Conservation (phyloP, 495 filamentous ascomycete genomes). For the Thozetella sp. region DNA sequence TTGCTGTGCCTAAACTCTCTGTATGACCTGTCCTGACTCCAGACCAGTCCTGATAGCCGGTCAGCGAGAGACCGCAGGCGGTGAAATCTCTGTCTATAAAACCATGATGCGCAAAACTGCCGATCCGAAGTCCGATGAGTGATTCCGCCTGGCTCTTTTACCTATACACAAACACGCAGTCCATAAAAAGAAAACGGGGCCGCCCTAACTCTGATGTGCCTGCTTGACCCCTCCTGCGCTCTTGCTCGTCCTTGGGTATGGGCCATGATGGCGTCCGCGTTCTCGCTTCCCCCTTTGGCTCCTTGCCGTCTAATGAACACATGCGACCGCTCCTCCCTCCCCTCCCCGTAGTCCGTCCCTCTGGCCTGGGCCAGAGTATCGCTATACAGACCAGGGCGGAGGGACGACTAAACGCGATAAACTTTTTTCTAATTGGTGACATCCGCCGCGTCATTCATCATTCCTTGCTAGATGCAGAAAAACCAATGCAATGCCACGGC, state of each 20-base stretch:
- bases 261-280: neutral
- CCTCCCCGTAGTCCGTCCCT: no score
- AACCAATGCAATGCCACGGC: neutral
- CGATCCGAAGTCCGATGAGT: neutral
- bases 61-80: slow-evolving; percentile 1
- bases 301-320: neutral
- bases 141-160: neutral
- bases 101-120: slow-evolving; percentile 5
- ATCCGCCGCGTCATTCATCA: neutral
- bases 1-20: slow-evolving; percentile 2
- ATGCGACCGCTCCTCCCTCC: neutral
- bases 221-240: neutral
- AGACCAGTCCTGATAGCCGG: neutral
- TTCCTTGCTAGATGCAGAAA: neutral
- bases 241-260: neutral
- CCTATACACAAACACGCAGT: slow-evolving; percentile 1
- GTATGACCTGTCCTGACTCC: neutral
- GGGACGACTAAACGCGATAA: neutral
- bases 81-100: slow-evolving; percentile 8
- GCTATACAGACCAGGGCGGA: no score
- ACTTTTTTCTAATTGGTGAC: neutral
- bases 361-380: no score
- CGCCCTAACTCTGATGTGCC: slow-evolving; percentile 7
- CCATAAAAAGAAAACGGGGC: slow-evolving; percentile 15
- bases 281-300: neutral